Evolutionary conservation across 2,329 filamentous ascomycete species (phyloP), one percentile per base, ranked within the genome.

Genomic region (Periconia sp.): DNA sequence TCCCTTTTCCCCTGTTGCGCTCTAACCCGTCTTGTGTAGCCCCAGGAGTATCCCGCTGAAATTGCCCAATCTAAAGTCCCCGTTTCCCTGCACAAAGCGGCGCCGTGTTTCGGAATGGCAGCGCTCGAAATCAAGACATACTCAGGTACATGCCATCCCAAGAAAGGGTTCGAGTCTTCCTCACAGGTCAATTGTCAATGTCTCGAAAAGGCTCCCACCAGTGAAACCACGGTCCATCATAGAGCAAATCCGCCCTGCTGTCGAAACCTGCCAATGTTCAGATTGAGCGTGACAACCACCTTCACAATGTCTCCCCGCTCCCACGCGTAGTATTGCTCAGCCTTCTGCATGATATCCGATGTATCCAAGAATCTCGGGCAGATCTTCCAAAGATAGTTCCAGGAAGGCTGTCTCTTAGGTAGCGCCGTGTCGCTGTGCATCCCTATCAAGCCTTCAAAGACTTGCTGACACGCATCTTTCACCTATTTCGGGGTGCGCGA

Each of bases 261-360:
- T 18, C 59, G 56, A 50, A 54, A 65, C 31, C 63, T 35, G 9
- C 61, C 61, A 32, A 66, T 63, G 41, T 56, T 66, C 18, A 63
- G 26, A 15, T 64, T 66, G 12, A 66, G 46, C 39, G 57, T 57
- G 11, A 58, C 46, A 22, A 65, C 46, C 12, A 63, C 58, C 23
- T 59, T 58, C 29, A 44, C 42, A 2, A 63, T 23, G 6, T 59
- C 53, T 10, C 42, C 25, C 43, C 33, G 45, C 25, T 41, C 37
- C 43, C 61, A 63, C 13, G 51, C 54, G 32, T 59, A 65, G 42
- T 62, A 63, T 17, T 43, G 32, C 3, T 36, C 48, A 9, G 50
- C 53, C 11, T 29, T 38, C 6, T 34, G 29, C 17, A 40, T 36
- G 4, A 34, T 40, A 4, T 35, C 38, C 4, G 37, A 28, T 3